These are phyloP conservation scores for Aaosphaeria arxii DNA, from an alignment of 2,329 filamentous ascomycete genomes.

Conservation along the genomic window DNA sequence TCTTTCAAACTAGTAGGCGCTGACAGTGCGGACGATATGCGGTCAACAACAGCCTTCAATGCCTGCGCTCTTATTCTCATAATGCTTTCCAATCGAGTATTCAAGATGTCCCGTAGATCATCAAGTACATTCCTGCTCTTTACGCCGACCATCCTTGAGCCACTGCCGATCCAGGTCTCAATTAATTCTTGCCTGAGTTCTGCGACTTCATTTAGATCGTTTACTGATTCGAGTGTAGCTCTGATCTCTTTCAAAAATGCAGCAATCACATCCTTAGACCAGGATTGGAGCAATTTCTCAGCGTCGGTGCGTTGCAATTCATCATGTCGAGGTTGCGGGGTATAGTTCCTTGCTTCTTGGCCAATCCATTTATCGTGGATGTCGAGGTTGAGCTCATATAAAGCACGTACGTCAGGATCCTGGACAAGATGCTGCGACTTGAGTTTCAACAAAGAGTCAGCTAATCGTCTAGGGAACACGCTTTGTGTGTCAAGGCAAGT, in stretches of 20 bases:
- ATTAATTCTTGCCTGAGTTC: constrained; percentile 68
- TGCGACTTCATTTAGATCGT: constrained; percentile 67
- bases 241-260: constrained; percentile 57
- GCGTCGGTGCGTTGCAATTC: constrained; percentile 51
- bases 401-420: constrained; percentile 62
- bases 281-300: constrained; percentile 38
- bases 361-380: constrained; percentile 76
- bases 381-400: constrained; percentile 74
- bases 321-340: constrained; percentile 81
- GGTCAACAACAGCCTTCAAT: constrained; percentile 63
- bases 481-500: constrained; percentile 76
- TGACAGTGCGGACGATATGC: constrained; percentile 61
- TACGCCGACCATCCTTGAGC: constrained; percentile 62
- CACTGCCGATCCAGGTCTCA: constrained; percentile 71
- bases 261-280: constrained; percentile 39
- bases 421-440: constrained; percentile 70
- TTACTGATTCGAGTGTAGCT: constrained; percentile 57
- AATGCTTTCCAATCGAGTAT: constrained; percentile 62
- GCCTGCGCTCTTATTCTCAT: constrained; percentile 62
- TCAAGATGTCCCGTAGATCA: constrained; percentile 66
- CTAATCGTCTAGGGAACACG: constrained; percentile 69
- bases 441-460: constrained; percentile 65
- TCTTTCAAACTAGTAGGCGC: constrained; percentile 50
- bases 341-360: constrained; percentile 80
- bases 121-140: constrained; percentile 67